phyloP scores from a whole-genome alignment of 192 early-diverging fungal species.

The Coemansia sp. region DNA sequence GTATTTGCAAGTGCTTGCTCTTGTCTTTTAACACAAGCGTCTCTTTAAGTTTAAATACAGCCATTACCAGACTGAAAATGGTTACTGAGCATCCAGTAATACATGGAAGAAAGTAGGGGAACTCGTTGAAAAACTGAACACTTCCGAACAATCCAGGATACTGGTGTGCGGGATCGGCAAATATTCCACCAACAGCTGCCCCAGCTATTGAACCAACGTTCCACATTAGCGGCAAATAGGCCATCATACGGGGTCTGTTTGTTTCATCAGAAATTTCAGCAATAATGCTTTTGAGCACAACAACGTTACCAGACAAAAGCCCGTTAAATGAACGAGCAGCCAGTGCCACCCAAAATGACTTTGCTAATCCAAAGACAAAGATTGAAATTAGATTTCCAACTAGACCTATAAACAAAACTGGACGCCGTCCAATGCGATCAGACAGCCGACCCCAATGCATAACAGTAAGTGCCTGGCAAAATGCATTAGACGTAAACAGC shows the following conservation, averaged over 20 bases:
- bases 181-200: conserved; percentile 76
- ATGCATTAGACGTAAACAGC: conserved; percentile 52
- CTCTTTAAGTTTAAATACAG: conserved; percentile 65
- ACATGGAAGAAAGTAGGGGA: conserved; percentile 88
- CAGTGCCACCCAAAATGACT: conserved; percentile 62
- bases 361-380: conserved; percentile 72
- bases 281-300: conserved; percentile 79
- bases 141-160: conserved; percentile 67
- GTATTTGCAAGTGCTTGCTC: background rate
- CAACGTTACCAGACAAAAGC: conserved; percentile 72
- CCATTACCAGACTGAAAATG: conserved; percentile 64
- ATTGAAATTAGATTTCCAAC: conserved; percentile 71
- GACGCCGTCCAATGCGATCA: conserved; percentile 80
- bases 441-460: conserved; percentile 73
- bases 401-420: conserved; percentile 79
- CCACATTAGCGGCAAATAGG: conserved; percentile 73
- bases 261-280: conserved; percentile 86
- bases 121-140: conserved; percentile 59
- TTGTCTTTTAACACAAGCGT: conserved; percentile 37
- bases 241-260: conserved; percentile 77
- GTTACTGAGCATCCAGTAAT: conserved; percentile 63
- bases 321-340: conserved; percentile 67
- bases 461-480: conserved; percentile 55
- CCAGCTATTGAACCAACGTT: conserved; percentile 66
- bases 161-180: conserved; percentile 70